phyloP scores from a whole-genome alignment of 2,329 filamentous ascomycete species.

The Pseudodiploospora longispora region DNA sequence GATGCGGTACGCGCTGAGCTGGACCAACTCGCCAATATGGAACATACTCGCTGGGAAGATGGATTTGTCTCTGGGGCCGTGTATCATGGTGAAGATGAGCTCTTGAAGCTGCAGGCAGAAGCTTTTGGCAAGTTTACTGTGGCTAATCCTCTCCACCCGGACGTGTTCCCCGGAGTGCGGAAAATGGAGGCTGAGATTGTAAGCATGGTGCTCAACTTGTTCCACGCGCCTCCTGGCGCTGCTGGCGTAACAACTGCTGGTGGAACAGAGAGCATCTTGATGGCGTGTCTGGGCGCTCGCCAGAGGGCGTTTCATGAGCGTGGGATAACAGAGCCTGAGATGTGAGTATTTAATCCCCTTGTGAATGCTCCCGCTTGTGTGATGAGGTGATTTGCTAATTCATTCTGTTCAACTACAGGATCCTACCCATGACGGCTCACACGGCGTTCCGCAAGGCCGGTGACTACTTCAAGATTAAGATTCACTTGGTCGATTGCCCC shows the following conservation, averaged over 20 bases:
- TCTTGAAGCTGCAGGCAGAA: constrained; percentile 80
- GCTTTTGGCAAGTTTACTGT: constrained; percentile 94
- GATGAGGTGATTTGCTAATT: too few species aligned
- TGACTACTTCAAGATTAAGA: constrained; percentile 93
- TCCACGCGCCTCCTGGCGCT: constrained; percentile 78
- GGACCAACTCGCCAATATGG: constrained; percentile 69
- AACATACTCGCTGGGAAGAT: constrained; percentile 96
- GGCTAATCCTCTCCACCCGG: constrained; percentile 92
- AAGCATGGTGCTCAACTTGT: constrained; percentile 85
- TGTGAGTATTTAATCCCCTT: constrained; percentile 46
- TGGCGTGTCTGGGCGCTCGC: constrained; percentile 85
- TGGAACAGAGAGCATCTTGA: constrained; percentile 92
- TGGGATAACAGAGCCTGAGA: constrained; percentile 86
- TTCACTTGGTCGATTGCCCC: constrained; percentile 81
- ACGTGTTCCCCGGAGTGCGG: constrained; percentile 93
- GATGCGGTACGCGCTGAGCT: constrained; percentile 77
- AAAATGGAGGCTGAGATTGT: constrained; percentile 99
- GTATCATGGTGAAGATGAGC: constrained; percentile 81
- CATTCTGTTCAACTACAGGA: constrained; percentile 41
- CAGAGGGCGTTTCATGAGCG: constrained; percentile 83
- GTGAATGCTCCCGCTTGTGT: background rate
- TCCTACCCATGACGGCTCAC: constrained; percentile 88
- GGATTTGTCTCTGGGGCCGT: constrained; percentile 90
- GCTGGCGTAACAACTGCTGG: constrained; percentile 87
- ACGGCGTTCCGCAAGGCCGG: constrained; percentile 94